Evolutionary conservation across 2,329 filamentous ascomycete species (phyloP), one percentile per base, ranked within the genome.

Genomic region (Aureobasidium vineae): DNA sequence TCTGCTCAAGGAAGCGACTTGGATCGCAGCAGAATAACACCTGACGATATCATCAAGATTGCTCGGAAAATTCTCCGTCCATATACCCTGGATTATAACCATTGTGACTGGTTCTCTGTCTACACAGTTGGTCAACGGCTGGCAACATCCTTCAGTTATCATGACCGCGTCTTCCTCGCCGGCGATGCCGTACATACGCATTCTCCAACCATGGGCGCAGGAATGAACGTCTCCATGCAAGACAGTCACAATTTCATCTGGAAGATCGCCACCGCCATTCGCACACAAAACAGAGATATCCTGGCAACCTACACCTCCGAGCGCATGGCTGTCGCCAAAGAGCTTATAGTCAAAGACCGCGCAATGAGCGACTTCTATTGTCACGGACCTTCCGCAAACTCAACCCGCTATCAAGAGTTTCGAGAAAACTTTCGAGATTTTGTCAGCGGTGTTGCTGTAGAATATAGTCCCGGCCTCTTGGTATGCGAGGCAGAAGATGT

Each of bases 111-210:
- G 82, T 83, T 83, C 57, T 80, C 81, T 2, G 78, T 81, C 40
- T 84, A 84, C 67, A 78, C 80, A 64, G 79, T 84, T 21, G 80
- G 81, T 1, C 82, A 84, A 67, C 72, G 81, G 26, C 79, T 83
- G 0, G 80, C 81, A 0, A 77, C 75, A 23, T 75, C 74, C 11
- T 84, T 84, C 69, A 79, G 82, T 65, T 67, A 74, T 3, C 72
- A 79, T 2, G 71, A 75, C 5, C 75, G 74, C 10, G 76, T 83
- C 11, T 83, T 82, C 68, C 82, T 84, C 56, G 80, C 80, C 0
- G 82, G 82, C 43, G 82, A 84, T 73, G 78, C 77, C 70, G 67
- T 72, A 66, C 43, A 65, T 21, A 63, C 67, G 8, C 60, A 70
- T 47, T 63, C 19, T 77, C 79, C 5, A 79, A 80, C 68, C 76